Evolutionary conservation across 805 yeast species (phyloP).

Genomic region (Candida broadrunensis): DNA sequence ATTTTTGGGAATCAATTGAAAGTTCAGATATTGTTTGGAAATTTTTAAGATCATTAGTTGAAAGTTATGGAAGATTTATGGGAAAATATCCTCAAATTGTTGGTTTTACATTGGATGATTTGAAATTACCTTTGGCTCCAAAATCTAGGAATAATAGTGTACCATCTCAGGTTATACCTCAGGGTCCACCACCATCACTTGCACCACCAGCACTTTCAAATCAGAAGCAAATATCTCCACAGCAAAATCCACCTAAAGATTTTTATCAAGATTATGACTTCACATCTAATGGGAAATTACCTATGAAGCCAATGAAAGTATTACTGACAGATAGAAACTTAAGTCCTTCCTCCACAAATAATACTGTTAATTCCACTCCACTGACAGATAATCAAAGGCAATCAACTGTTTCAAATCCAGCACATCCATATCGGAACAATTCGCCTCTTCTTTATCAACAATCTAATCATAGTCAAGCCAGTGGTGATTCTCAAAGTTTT

Average conservation of each 20-base stretch:
- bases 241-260: conserved; percentile 5
- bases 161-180: conserved; percentile 15
- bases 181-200: conserved; percentile 1
- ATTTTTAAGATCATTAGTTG: conserved; percentile 31
- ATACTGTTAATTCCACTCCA: background rate
- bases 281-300: conserved; percentile 41
- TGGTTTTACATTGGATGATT: conserved; percentile 32
- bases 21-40: conserved; percentile 33
- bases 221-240: background rate
- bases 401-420: background rate
- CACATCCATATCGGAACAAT: background rate
- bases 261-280: conserved; percentile 36
- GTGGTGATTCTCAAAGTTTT: conserved; percentile 14
- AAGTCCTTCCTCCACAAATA: background rate
- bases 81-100: conserved; percentile 36
- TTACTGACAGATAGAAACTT: conserved; percentile 24
- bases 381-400: background rate
- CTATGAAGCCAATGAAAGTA: conserved; percentile 40
- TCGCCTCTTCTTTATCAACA: background rate
- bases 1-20: conserved; percentile 65
- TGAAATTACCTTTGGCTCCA: conserved; percentile 25
- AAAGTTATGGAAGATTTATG: conserved; percentile 28
- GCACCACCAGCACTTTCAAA: conserved; percentile 3
- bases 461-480: conserved; percentile 2
- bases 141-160: conserved; percentile 11